Evolutionary conservation across 805 yeast genomes (phyloP).

Genomic region (Teunomyces atbi): DNA sequence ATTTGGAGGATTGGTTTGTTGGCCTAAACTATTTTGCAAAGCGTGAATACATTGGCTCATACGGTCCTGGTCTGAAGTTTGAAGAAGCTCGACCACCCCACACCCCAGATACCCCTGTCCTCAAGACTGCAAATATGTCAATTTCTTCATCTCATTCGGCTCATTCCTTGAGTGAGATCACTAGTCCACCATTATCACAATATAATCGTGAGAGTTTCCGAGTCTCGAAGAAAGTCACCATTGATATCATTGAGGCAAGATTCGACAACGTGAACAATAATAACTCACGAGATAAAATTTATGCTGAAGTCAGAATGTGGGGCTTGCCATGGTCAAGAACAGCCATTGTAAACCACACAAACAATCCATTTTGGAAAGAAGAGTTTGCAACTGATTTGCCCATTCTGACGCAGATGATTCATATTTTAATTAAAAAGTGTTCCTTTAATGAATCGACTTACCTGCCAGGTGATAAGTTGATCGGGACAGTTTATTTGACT

Average conservation of each 20-base stretch:
- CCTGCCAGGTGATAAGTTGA: conserved; percentile 35
- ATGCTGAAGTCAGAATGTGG: conserved; percentile 74
- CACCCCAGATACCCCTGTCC: background rate
- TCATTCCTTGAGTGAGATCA: background rate
- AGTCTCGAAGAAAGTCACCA: conserved; percentile 49
- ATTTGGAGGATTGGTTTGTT: conserved; percentile 75
- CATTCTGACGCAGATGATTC: conserved; percentile 50
- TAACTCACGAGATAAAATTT: conserved; percentile 33
- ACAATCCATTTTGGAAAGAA: conserved; percentile 82
- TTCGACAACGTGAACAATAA: conserved; percentile 30
- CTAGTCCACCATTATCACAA: conserved; percentile 10
- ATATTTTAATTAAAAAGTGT: conserved; percentile 44
- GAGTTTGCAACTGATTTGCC: conserved; percentile 63
- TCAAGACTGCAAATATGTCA: background rate
- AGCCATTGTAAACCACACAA: conserved; percentile 49
- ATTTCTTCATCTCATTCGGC: conserved; percentile 2
- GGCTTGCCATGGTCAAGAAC: conserved; percentile 77
- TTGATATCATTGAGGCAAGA: conserved; percentile 67
- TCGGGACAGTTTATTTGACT: conserved; percentile 56
- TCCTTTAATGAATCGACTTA: conserved; percentile 19
- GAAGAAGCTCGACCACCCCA: background rate
- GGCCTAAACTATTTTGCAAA: conserved; percentile 63
- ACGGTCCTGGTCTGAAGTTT: conserved; percentile 3
- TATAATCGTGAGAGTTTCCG: conserved; percentile 36
- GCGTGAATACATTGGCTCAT: conserved; percentile 49